Conservation (phyloP, 2,329 filamentous ascomycete genomes). For the Arthrobotrys pseudoclavata region DNA sequence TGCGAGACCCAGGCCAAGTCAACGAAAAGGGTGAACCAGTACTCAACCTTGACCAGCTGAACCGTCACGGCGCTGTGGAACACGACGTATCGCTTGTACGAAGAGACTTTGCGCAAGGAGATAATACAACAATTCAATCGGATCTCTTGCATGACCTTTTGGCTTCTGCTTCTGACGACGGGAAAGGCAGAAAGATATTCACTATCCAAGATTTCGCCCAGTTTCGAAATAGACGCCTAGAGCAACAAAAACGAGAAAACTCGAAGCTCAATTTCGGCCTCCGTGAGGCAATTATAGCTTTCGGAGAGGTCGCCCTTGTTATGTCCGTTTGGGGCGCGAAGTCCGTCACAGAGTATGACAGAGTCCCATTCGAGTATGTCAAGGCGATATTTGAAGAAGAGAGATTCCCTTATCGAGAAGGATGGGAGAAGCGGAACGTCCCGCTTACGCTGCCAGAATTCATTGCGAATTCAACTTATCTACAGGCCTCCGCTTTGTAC, state of each 20-base stretch:
- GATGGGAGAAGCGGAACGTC: slow-evolving; percentile 45
- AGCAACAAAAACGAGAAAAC: slow-evolving; percentile 40
- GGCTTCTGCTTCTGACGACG: slow-evolving; percentile 52
- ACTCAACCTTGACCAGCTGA: slow-evolving; percentile 64
- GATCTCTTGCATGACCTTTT: slow-evolving; percentile 63
- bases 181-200: slow-evolving; percentile 57
- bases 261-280: slow-evolving; percentile 55
- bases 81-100: slow-evolving; percentile 65
- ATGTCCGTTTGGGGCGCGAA: slow-evolving; percentile 52
- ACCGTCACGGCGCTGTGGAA: slow-evolving; percentile 65
- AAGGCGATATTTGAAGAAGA: slow-evolving; percentile 59
- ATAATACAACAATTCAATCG: slow-evolving; percentile 62
- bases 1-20: slow-evolving; percentile 57
- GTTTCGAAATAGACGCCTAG: slow-evolving; percentile 30
- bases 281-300: slow-evolving; percentile 58
- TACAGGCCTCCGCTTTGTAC: slow-evolving; percentile 41
- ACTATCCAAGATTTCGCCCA: slow-evolving; percentile 60
- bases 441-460: slow-evolving; percentile 49
- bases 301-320: slow-evolving; percentile 59
- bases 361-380: slow-evolving; percentile 49
- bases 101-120: slow-evolving; percentile 62
- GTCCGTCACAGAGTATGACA: slow-evolving; percentile 40
- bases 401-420: slow-evolving; percentile 53
- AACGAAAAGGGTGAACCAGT: slow-evolving; percentile 51
- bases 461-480: slow-evolving; percentile 49